A percentile compares a stretch with the other conserved stretches of the same genome.
phyloP scores from a whole-genome alignment of 257 asterid genomes.

The Ehretia macrophylla region DNA sequence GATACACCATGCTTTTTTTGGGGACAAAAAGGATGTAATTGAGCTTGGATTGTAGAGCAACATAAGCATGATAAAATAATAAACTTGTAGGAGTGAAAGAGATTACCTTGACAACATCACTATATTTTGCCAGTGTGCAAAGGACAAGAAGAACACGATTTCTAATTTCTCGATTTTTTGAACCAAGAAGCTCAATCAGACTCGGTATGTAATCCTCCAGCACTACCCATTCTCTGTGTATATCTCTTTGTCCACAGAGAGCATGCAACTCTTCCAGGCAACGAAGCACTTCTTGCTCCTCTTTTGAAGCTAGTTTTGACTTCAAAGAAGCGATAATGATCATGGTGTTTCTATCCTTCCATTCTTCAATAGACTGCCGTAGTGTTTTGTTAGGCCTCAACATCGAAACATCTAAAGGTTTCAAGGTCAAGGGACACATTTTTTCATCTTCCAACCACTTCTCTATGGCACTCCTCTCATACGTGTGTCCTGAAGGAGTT shows the following conservation, averaged over 20 bases:
- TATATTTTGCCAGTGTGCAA: conserved; percentile 49
- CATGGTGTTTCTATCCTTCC: conserved; percentile 68
- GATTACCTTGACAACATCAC: conserved; percentile 54
- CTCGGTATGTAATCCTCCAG: conserved; percentile 53
- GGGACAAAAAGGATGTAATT: no score
- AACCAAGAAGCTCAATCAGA: conserved; percentile 42
- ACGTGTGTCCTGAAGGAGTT: conserved; percentile 59
- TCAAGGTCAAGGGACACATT: conserved; percentile 47
- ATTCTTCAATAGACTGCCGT: conserved; percentile 69
- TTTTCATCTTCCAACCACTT: conserved; percentile 49
- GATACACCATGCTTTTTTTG: no score
- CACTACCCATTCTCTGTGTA: conserved; percentile 58
- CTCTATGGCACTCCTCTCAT: conserved; percentile 56
- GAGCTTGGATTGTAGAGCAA: not conserved
- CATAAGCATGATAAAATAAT: not conserved
- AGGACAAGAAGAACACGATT: conserved; percentile 43
- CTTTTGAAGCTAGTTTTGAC: conserved; percentile 30
- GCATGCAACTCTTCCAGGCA: conserved; percentile 38
- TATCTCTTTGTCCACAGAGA: conserved; percentile 54
- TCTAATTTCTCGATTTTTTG: conserved; percentile 47
- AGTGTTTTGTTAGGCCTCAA: conserved; percentile 63
- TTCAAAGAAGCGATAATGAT: conserved; percentile 45
- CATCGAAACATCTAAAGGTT: conserved; percentile 39
- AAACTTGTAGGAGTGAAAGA: not conserved
- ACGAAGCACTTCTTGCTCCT: conserved; percentile 40